Base-by-base conservation (phyloP, 345 rosid genomes). In the Euphorbia peplus region DNA sequence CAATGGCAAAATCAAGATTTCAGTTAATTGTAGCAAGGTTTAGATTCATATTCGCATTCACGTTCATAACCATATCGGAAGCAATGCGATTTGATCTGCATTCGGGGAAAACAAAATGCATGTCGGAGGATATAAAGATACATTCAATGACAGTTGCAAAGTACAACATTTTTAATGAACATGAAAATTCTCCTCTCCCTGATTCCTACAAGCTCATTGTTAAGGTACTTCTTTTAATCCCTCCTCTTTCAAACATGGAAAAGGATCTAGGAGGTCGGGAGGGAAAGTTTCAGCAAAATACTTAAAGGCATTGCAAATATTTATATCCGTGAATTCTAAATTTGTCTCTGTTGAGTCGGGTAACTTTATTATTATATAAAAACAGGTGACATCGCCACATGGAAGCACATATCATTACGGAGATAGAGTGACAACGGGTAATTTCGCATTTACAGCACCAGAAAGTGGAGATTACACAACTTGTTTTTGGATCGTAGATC, bases 101-200 rank as follows among this genome's bases (percentile, higher is more conserved):
- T 46, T 89, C 97, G 51, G 93, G 89, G 11, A 29, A 11, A 10
- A 79, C 83, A 3, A 89, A 87, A 69, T 93, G 98, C 86, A 83
- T 93, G 74, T 76, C 92, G 4, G 98, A 93, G 74, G 97, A 93
- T 57, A 86, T 93, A 54, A 93, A 80, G 75, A 32, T 56, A 55
- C 78, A 85, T 57, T 73, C 85, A n/a, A 76, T 90, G 86, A 80
- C 78, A 11, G 92, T 90, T 4, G 96, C 89, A 37, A 85, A 75
- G 65, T 90, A 88, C 79, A 61, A 24, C 73, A 66, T 86, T 64
- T 79, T 87, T 59, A 93, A 86, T 74, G 87, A 84, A 2, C 68
- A 78, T 28, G 92, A 83, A 14, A 88, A 75, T 41, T 53, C 61
- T 19, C 88, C 88, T 66, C 73, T 88, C 51, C 90, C 96, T 0